Base-by-base conservation (phyloP, 371 early-diverging fungal genomes). In the Nematocida displodere region DNA sequence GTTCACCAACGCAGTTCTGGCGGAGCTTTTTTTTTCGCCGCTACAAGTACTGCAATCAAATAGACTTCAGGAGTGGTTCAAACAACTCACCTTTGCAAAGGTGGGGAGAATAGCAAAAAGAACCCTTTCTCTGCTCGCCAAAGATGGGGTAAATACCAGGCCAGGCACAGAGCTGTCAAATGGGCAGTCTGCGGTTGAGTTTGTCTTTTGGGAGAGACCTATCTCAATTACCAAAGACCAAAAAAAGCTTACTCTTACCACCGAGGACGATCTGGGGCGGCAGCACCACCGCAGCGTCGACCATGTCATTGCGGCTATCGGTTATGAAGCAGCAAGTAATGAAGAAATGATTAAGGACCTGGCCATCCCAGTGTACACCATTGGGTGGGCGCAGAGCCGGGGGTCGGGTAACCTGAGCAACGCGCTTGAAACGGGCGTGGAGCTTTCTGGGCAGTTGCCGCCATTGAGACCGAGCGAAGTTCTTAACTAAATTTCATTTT, bases 1-100 rank as follows among this genome's bases (percentile, higher is more conserved):
- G 24, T 61, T 71, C 22, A 71, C 75, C 31, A 33, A 8, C 20
- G 52, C 75, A 29, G 75, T 71, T 11, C 75, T 71, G 15, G 7
- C 75, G 7, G 48, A 71, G 54, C 17, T 58, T n/a, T 31, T 71
- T 28, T 26, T n/a, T 4, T 28, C 17, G 4, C 55, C 55, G 13
- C 11, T 55, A 8, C 29, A 55, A 37, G 36, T 11, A 52, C 13
- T n/a, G 52, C 13, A 13, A 7, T n/a, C n/a, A 13, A 22, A 26
- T 8, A 7, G 28, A 26, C 13, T 26, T 7, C 52, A n/a, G 8
- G 22, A 7, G 28, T 55, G 55, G 31, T 33, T 31, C 34, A 8
- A 28, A 28, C 13, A 13, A 8, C 13, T 7, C 8, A 11, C 13
- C 52, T n/a, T 13, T n/a, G n/a, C 52, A 7, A 26, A 7, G 28